Percentiles rank a stretch among this genome's conserved stretches.
phyloP scores from a whole-genome alignment of 2,329 filamentous ascomycete species.

The Rhytidhysteron rufulum region DNA sequence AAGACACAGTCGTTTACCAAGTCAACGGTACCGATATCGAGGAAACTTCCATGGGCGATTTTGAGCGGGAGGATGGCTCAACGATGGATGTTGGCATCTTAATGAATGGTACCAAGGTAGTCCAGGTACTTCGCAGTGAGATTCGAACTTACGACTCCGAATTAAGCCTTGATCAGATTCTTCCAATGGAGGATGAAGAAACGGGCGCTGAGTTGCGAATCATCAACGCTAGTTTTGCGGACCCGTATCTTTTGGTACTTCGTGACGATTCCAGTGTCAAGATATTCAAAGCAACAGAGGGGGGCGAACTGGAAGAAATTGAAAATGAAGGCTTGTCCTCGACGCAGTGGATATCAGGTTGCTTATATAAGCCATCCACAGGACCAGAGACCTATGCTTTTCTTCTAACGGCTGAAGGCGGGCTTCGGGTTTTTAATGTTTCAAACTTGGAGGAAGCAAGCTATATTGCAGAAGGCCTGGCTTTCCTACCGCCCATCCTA shows the following conservation, averaged over 20 bases:
- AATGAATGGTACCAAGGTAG: slow-evolving; percentile 73
- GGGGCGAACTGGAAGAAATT: slow-evolving; percentile 81
- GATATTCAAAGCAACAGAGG: slow-evolving; percentile 73
- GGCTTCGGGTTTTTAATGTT: slow-evolving; percentile 73
- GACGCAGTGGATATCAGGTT: slow-evolving; percentile 78
- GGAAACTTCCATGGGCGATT: slow-evolving; percentile 77
- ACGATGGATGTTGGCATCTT: slow-evolving; percentile 84
- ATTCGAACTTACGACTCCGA: slow-evolving; percentile 89
- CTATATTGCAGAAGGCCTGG: slow-evolving; percentile 71
- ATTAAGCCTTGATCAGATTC: slow-evolving; percentile 82
- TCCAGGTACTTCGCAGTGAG: slow-evolving; percentile 84
- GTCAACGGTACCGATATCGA: slow-evolving; percentile 71
- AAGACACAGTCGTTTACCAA: slow-evolving; percentile 74
- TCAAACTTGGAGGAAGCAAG: slow-evolving; percentile 68
- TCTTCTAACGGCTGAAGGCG: slow-evolving; percentile 70
- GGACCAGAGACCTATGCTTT: slow-evolving; percentile 65
- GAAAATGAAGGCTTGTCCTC: slow-evolving; percentile 57
- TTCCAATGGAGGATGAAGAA: slow-evolving; percentile 89
- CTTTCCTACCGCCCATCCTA: slow-evolving; percentile 72
- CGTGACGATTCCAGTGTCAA: slow-evolving; percentile 79
- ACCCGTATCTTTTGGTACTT: slow-evolving; percentile 79
- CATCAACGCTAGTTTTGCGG: slow-evolving; percentile 75
- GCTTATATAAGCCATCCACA: slow-evolving; percentile 68
- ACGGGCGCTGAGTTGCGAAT: slow-evolving; percentile 76
- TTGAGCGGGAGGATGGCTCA: slow-evolving; percentile 82